These are phyloP conservation scores for Penicillium odoratum DNA, from an alignment of 495 filamentous ascomycete species.

Conservation along the genomic window DNA sequence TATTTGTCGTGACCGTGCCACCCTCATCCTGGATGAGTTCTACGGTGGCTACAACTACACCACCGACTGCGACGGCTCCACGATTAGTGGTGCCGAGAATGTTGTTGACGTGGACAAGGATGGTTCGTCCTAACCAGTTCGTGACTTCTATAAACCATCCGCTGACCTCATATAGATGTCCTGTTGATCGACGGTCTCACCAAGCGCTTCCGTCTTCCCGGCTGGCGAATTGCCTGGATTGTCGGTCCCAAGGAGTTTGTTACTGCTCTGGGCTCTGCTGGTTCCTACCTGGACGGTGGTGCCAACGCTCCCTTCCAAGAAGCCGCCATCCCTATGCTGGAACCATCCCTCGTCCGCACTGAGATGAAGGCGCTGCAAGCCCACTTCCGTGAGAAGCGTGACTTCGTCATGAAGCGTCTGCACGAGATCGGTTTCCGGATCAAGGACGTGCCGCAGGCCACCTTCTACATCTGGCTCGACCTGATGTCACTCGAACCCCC, in stretches of 20 bases:
- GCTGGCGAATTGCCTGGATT: constrained; percentile 97
- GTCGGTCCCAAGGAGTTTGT: constrained; percentile 96
- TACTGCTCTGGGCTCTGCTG: constrained; percentile 87
- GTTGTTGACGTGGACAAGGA: constrained; percentile 69
- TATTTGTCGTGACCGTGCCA: constrained; percentile 85
- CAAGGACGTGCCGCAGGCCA: constrained; percentile 78
- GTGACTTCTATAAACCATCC: no score
- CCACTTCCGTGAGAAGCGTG: constrained; percentile 87
- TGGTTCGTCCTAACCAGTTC: constrained; percentile 32
- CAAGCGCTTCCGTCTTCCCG: constrained; percentile 93
- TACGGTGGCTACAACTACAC: constrained; percentile 97
- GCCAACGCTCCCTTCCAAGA: constrained; percentile 95
- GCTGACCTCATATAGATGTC: constrained; percentile 53
- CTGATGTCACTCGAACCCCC: constrained; percentile 50
- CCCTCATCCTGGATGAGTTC: constrained; percentile 94
- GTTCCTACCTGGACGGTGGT: constrained; percentile 93
- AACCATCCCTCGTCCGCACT: constrained; percentile 71
- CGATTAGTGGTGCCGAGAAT: constrained; percentile 84
- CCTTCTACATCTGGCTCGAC: constrained; percentile 89
- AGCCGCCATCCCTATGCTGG: constrained; percentile 88
- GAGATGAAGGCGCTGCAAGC: constrained; percentile 88
- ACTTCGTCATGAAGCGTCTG: constrained; percentile 80
- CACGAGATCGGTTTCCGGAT: constrained; percentile 80
- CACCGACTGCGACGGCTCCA: constrained; percentile 81
- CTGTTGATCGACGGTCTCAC: constrained; percentile 95